Percentiles rank a stretch among this genome's conserved stretches.
phyloP scores from a whole-genome alignment of 1,139 yeast genomes.

The Saccharomyces hybrid region DNA sequence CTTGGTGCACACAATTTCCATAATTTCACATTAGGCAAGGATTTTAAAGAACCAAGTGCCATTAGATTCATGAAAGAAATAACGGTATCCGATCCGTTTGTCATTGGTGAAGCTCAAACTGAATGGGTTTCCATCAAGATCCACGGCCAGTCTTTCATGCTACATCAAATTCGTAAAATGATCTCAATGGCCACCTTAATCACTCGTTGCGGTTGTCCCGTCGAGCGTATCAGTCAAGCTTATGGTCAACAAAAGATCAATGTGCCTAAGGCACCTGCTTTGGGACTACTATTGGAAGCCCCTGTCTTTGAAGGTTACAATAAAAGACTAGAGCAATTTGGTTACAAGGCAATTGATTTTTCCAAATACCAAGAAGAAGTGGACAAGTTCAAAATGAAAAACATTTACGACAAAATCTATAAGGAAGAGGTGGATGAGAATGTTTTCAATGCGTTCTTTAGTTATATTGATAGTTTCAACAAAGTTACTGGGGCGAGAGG shows the following conservation, averaged over 20 bases:
- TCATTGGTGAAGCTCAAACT: conserved; percentile 84
- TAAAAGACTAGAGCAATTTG: conserved; percentile 59
- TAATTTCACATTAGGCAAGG: conserved; percentile 85
- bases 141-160: conserved; percentile 97
- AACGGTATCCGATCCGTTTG: conserved; percentile 78
- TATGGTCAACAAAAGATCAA: conserved; percentile 69
- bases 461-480: conserved; percentile 70
- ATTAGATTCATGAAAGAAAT: conserved; percentile 73
- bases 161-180: conserved; percentile 97
- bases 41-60: conserved; percentile 80
- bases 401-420: conserved; percentile 86
- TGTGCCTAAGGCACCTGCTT: conserved; percentile 96
- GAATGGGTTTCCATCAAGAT: conserved; percentile 96
- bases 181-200: conserved; percentile 89
- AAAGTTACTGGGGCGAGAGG: conserved; percentile 27
- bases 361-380: conserved; percentile 60
- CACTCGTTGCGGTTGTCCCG: conserved; percentile 80
- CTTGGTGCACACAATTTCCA: conserved; percentile 95
- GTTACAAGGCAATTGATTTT: conserved; percentile 73
- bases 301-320: conserved; percentile 91
- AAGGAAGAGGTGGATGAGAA: conserved; percentile 83
- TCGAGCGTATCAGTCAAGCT: conserved; percentile 66
- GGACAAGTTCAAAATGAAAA: conserved; percentile 79
- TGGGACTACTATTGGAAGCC: conserved; percentile 81
- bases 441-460: conserved; percentile 81